Conservation (phyloP, 108 stramenopile species). For the Stephanodiscus triporus region DNA sequence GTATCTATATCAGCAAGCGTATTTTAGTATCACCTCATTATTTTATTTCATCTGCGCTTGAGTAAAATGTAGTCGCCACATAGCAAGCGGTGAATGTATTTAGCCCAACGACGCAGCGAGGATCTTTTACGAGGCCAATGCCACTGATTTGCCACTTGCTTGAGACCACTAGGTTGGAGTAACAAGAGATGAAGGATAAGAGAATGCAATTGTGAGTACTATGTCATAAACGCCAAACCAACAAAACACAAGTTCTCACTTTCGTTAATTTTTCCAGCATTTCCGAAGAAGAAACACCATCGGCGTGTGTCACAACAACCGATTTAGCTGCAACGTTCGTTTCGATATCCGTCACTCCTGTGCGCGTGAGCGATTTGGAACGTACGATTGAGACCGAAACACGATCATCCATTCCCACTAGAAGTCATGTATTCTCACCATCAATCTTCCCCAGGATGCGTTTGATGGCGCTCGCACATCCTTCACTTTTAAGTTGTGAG, state of each 20-base stretch:
- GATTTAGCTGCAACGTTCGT: conserved; percentile 75
- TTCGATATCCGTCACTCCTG: conserved; percentile 71
- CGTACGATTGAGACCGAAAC: background rate
- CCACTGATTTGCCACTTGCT: conserved; percentile 66
- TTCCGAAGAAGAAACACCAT: conserved; percentile 54
- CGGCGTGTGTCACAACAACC: conserved; percentile 66
- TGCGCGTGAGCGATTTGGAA: background rate
- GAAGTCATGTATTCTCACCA: conserved; percentile 44
- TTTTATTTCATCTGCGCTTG: no score
- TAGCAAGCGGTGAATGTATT: no score
- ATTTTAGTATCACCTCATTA: no score
- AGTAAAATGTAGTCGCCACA: no score
- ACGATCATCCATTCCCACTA: background rate
- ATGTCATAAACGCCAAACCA: background rate
- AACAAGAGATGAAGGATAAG: background rate
- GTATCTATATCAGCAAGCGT: no score
- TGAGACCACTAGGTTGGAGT: conserved; percentile 48
- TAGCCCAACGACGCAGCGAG: background rate
- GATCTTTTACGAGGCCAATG: conserved; percentile 34
- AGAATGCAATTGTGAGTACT: background rate
- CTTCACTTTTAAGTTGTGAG: background rate
- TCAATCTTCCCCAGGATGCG: conserved; percentile 78
- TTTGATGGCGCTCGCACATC: conserved; percentile 66
- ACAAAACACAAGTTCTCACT: conserved; percentile 42
- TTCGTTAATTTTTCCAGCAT: conserved; percentile 81